phyloP scores from a whole-genome alignment of 805 yeast species.

The Candida krabiensis region DNA sequence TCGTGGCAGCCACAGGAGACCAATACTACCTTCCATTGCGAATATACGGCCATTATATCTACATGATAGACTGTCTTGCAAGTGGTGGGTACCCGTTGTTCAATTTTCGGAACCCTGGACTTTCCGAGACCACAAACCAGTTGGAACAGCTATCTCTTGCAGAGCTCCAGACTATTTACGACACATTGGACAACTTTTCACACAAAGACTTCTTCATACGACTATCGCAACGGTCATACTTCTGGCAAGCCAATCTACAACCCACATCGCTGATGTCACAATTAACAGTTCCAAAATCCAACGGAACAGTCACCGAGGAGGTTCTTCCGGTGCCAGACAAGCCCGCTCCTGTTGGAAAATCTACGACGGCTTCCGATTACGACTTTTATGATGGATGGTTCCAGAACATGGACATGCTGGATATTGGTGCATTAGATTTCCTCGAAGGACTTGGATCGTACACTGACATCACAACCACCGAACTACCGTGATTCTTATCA shows the following conservation, averaged over 20 bases:
- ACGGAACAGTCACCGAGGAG: too few species aligned
- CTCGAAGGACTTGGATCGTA: too few species aligned
- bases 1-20: slow-evolving; percentile 19
- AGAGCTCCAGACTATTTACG: slow-evolving; percentile 2
- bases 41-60: slow-evolving; percentile 8
- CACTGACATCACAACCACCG: too few species aligned
- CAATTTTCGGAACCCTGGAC: slow-evolving; percentile 7
- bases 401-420: too few species aligned
- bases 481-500: too few species aligned
- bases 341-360: too few species aligned
- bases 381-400: too few species aligned
- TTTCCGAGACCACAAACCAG: slow-evolving; percentile 5
- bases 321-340: too few species aligned
- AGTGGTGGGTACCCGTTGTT: slow-evolving; percentile 18
- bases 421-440: too few species aligned
- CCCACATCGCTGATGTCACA: slow-evolving; percentile 2
- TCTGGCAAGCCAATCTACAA: slow-evolving; percentile 5
- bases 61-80: slow-evolving; percentile 17
- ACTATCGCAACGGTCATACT: too few species aligned
- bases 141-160: slow-evolving; percentile 4
- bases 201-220: slow-evolving; percentile 2
- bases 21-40: slow-evolving; percentile 19
- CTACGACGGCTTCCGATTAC: too few species aligned
- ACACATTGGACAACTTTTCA: slow-evolving; percentile 3
- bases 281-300: too few species aligned